Evolutionary conservation across 1,284 basidiomycete species (phyloP).

Genomic region (Ustilago curta): DNA sequence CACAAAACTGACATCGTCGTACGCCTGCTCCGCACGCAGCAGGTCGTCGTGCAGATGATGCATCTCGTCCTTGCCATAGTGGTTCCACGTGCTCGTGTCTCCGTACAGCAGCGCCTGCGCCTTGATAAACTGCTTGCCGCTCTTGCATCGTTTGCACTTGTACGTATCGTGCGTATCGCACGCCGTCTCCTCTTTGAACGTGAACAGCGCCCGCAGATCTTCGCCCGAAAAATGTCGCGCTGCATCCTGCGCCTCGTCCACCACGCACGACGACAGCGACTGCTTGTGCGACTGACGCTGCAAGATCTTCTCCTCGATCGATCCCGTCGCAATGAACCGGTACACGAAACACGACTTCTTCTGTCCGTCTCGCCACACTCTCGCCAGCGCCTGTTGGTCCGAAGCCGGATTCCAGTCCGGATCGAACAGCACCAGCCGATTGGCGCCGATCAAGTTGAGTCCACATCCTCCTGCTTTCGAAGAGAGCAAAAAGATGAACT

Average conservation of each 20-base stretch:
- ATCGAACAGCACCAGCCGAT: slow-evolving; percentile 94
- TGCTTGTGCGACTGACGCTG: slow-evolving; percentile 91
- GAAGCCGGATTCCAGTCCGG: slow-evolving; percentile 99
- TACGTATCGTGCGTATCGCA: slow-evolving; percentile 84
- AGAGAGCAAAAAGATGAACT: slow-evolving; percentile 96
- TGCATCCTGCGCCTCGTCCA: slow-evolving; percentile 95
- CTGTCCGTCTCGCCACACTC: slow-evolving; percentile 99
- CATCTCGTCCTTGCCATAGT: slow-evolving; percentile 88
- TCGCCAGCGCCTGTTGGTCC: slow-evolving; percentile 96
- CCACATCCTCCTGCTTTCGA: slow-evolving; percentile 98
- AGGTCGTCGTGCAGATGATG: slow-evolving; percentile 95
- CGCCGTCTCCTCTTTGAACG: slow-evolving; percentile 86
- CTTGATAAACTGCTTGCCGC: slow-evolving; percentile 86
- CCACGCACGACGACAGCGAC: slow-evolving; percentile 94
- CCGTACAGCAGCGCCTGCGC: slow-evolving; percentile 90
- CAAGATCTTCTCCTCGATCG: slow-evolving; percentile 99
- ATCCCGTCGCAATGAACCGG: slow-evolving; percentile 95
- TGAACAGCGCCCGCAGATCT: slow-evolving; percentile 88
- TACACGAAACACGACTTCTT: slow-evolving; percentile 96
- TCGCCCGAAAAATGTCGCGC: slow-evolving; percentile 95
- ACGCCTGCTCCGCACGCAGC: slow-evolving; percentile 86
- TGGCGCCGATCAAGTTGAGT: slow-evolving; percentile 98
- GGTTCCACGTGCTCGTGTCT: slow-evolving; percentile 99
- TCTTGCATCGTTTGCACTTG: slow-evolving; percentile 94
- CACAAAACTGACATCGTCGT: slow-evolving; percentile 77